Conservation (phyloP, 331 rosid genomes). For the Malus hybrid region DNA sequence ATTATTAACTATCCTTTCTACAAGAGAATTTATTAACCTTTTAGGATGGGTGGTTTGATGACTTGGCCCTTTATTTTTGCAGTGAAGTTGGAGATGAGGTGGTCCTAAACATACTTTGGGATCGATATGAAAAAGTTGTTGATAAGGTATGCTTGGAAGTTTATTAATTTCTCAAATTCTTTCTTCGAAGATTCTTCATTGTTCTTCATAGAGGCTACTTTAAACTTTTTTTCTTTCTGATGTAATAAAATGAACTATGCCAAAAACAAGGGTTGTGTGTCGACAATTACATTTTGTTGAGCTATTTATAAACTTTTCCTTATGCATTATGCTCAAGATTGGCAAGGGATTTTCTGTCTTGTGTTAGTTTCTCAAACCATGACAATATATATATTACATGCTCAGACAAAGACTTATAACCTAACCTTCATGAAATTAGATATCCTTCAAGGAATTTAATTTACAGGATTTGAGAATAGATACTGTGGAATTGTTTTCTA, state of each 20-base stretch:
- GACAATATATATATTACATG: neutral
- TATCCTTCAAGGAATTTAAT: neutral
- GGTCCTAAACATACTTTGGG: constrained; percentile 73
- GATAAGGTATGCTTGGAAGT: constrained; percentile 63
- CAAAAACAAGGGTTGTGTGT: neutral
- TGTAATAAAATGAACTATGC: neutral
- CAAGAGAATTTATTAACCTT: neutral
- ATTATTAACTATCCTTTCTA: neutral
- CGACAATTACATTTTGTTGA: neutral
- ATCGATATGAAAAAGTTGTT: constrained; percentile 53
- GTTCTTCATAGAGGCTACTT: constrained; percentile 13
- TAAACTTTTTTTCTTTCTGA: neutral
- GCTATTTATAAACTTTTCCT: neutral
- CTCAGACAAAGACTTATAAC: neutral
- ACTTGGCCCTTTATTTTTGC: constrained; percentile 9
- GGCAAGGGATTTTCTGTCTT: neutral
- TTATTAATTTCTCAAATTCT: neutral
- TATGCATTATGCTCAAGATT: neutral
- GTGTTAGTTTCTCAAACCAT: neutral
- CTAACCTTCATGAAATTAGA: neutral
- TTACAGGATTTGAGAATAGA: neutral
- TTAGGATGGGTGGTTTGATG: neutral
- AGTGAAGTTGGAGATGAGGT: constrained; percentile 93
- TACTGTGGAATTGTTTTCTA: neutral
- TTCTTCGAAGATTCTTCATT: neutral